These are phyloP conservation scores for Pythium coloratum DNA, from an alignment of 352 stramenopile genomes.

Conservation along the genomic window DNA sequence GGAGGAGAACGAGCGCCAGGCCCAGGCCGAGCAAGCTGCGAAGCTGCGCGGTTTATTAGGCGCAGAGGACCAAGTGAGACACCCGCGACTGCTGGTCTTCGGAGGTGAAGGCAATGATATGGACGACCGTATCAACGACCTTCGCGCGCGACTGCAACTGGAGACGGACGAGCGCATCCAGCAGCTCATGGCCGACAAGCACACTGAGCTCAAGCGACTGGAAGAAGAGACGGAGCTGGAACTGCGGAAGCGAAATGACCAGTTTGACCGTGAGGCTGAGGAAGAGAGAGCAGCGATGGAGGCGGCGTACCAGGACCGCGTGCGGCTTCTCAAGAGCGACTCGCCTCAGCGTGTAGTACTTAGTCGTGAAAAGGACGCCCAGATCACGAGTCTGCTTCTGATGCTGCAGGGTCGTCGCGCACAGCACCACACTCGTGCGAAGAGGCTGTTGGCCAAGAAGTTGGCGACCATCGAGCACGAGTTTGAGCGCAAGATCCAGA, in stretches of 20 bases:
- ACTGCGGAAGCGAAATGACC: conserved; percentile 29
- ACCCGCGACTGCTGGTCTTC: neutral
- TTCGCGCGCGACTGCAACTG: conserved; percentile 48
- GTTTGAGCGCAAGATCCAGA: conserved; percentile 45
- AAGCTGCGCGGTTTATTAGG: conserved; percentile 3
- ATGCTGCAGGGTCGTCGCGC: conserved; percentile 42
- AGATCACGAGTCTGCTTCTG: conserved; percentile 44
- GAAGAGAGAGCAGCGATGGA: conserved; percentile 42
- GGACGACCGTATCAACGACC: conserved; percentile 44
- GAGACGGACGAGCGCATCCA: conserved; percentile 48
- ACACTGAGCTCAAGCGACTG: conserved; percentile 31
- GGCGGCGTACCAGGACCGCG: conserved; percentile 12
- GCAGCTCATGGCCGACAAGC: conserved; percentile 43
- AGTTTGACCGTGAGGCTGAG: conserved; percentile 31
- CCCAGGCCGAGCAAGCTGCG: conserved; percentile 12
- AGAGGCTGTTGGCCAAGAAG: conserved; percentile 18
- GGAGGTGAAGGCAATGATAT: conserved; percentile 1
- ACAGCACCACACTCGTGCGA: conserved; percentile 27
- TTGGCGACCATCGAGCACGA: conserved; percentile 49
- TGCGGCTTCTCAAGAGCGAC: conserved; percentile 29
- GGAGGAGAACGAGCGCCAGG: conserved; percentile 11
- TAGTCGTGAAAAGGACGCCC: conserved; percentile 32
- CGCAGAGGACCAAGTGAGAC: neutral
- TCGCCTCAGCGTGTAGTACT: conserved; percentile 11
- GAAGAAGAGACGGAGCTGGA: conserved; percentile 27